Evolutionary conservation across 345 rosid species (phyloP).

Genomic region (Populus tremula): DNA sequence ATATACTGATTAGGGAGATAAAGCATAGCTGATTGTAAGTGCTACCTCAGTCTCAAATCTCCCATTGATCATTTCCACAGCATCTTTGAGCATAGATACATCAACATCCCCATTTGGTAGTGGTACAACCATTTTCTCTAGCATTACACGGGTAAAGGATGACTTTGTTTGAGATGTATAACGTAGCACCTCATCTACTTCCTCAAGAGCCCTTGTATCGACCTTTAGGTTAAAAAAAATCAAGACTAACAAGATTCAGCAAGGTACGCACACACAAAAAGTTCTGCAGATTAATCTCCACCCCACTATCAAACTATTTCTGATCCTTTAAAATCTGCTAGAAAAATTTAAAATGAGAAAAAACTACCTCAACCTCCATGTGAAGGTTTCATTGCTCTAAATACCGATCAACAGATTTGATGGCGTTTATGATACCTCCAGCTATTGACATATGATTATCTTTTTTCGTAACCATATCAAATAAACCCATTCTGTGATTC

Average conservation of each 20-base stretch:
- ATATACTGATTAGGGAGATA: not conserved
- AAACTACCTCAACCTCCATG: conserved; percentile 89
- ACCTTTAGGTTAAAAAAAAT: conserved; percentile 43
- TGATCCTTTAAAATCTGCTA: not conserved
- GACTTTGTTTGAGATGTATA: conserved; percentile 57
- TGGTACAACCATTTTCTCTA: conserved; percentile 95
- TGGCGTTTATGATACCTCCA: conserved; percentile 73
- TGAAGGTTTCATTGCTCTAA: conserved; percentile 61
- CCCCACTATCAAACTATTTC: not conserved
- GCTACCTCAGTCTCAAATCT: conserved; percentile 83
- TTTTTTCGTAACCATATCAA: conserved; percentile 97
- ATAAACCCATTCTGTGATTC: conserved; percentile 93
- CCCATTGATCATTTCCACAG: conserved; percentile 63
- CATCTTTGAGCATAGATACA: conserved; percentile 80
- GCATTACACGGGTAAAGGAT: conserved; percentile 77
- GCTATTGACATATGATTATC: conserved; percentile 97
- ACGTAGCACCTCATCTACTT: conserved; percentile 64
- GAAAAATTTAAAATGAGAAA: not conserved
- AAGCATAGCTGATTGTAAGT: not conserved
- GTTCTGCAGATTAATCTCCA: conserved; percentile 10
- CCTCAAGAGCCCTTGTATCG: conserved; percentile 85
- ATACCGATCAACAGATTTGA: conserved; percentile 69
- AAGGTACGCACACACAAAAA: not conserved
- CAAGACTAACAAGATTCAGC: not conserved
- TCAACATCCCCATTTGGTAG: conserved; percentile 77